Percentiles rank a stretch among this genome's conserved stretches.
Evolutionary conservation across 2,329 filamentous ascomycete genomes (phyloP).

Genomic region (Dactylellina sp.): DNA sequence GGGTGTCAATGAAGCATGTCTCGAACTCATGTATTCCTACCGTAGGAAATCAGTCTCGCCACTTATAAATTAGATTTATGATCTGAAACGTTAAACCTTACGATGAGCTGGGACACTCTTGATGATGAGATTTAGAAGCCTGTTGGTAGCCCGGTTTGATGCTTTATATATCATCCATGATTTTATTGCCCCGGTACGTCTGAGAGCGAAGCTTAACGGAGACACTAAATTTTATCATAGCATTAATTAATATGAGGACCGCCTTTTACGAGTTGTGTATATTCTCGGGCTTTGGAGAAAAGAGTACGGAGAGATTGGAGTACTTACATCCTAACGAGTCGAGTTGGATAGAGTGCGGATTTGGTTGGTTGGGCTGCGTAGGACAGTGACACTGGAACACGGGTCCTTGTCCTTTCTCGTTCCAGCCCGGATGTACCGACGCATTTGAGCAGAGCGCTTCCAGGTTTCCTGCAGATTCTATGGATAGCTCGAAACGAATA

Average conservation of each 20-base stretch:
- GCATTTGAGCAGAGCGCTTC: slow-evolving; percentile 17
- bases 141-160: slow-evolving; percentile 12
- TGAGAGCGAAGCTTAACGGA: slow-evolving; percentile 16
- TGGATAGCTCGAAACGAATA: slow-evolving; percentile 15
- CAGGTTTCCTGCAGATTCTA: not conserved
- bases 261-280: not conserved
- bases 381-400: slow-evolving; percentile 18
- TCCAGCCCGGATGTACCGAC: slow-evolving; percentile 12
- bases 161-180: slow-evolving; percentile 39
- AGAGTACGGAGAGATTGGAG: too few species aligned
- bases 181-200: not conserved
- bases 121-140: slow-evolving; percentile 5
- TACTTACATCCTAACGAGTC: slow-evolving; percentile 8
- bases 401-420: not conserved
- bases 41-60: not conserved
- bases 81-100: not conserved
- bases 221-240: slow-evolving; percentile 14
- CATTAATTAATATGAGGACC: not conserved
- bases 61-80: not conserved
- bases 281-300: too few species aligned
- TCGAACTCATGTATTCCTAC: slow-evolving; percentile 35
- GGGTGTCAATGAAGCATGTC: slow-evolving; percentile 14
- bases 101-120: slow-evolving; percentile 19
- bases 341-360: not conserved
- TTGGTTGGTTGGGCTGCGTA: not conserved